These are phyloP conservation scores for Pelargonium fulgidum DNA, from an alignment of 441 rosid genomes.

Conservation along the genomic window DNA sequence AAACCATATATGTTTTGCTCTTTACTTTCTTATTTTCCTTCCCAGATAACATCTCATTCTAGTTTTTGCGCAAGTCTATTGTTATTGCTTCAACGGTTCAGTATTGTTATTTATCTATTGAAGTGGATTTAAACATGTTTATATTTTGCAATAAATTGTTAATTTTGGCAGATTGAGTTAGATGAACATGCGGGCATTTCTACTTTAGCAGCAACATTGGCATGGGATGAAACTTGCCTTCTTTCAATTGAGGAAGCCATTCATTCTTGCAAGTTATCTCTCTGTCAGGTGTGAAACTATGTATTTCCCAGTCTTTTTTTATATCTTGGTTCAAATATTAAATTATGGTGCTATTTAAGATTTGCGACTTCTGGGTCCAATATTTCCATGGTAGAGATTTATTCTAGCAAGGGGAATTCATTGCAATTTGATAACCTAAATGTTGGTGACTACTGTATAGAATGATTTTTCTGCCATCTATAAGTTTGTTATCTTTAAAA, in stretches of 20 bases:
- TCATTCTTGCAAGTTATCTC: constrained; percentile 50
- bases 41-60: not conserved
- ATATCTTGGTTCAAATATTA: no score
- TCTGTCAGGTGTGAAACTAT: constrained; percentile 45
- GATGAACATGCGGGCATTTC: constrained; percentile 63
- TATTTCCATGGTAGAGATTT: not conserved
- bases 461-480: not conserved
- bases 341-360: no score
- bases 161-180: constrained; percentile 69
- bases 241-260: constrained; percentile 55
- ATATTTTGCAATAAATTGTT: constrained; percentile 13
- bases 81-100: constrained; percentile 1
- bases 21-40: not conserved
- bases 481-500: not conserved
- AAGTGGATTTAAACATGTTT: constrained; percentile 12
- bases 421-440: no score
- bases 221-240: constrained; percentile 58
- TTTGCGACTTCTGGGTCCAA: no score
- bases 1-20: not conserved
- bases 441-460: not conserved
- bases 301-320: no score
- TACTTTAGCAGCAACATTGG: constrained; percentile 66
- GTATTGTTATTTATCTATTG: constrained; percentile 12
- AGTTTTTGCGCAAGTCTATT: not conserved
- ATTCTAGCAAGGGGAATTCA: not conserved